Evolutionary conservation across 495 filamentous ascomycete species (phyloP), one percentile per base, ranked within the genome.

Genomic region (Lasiosphaeris hirsuta): DNA sequence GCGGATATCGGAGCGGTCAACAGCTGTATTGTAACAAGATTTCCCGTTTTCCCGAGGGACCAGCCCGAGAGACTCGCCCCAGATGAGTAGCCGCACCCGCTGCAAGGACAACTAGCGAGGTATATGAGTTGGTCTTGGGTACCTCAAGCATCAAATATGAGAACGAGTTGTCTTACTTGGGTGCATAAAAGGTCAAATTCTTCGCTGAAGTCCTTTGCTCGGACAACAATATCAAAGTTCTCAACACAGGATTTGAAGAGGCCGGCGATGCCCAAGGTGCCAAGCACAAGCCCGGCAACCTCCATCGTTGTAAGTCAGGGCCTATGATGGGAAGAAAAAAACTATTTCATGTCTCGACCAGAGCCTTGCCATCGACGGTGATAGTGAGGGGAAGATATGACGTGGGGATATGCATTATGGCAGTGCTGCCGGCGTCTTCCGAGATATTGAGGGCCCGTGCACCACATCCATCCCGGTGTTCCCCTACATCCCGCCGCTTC

Each of bases 171-270:
- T n/a, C n/a, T n/a, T 38, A 59, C 57, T 46, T 56, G 36, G 8
- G 62, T 58, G 45, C 55, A 63, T 7, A 63, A 52, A 23, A 61
- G 53, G 46, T 65, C 63, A 39, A 59, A 60, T 1, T 65, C 60
- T 23, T 65, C 54, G 23, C 54, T n/a, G 7, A 46, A 58, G 0
- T 47, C 41, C 6, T 33, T 38, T 10, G 48, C 50, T 4, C 42
- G 23, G 2, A 58, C 56, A 9, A 58, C 50, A 7, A 58, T 58
- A 19, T 58, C 56, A 18, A 58, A 58, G 34, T 52, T 58, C n/a
- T 53, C 49, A 18, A 58, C 35, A 5, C 56, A 58, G 0, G 56
- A 17, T 4, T 18, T 34, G 40, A 58, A 47, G 0, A 58, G 39
- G 8, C 48, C 56, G 5, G 56, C 56, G 8, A 56, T 39, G 10